These are phyloP conservation scores for Cercophora sp. DNA, from an alignment of 495 filamentous ascomycete genomes.

Conservation along the genomic window DNA sequence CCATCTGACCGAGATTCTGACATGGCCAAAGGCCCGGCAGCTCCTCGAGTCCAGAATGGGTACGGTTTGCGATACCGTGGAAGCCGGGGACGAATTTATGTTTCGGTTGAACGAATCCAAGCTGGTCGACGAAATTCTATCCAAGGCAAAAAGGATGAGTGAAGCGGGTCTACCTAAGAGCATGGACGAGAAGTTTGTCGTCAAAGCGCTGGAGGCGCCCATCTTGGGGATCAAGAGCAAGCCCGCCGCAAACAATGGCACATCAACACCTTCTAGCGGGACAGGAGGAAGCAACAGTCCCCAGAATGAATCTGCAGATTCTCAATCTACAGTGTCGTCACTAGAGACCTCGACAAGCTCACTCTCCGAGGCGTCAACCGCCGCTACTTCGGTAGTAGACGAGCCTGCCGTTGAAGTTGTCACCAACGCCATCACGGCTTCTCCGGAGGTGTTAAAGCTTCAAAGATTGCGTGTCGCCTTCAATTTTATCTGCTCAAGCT, in stretches of 20 bases:
- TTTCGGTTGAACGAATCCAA: conserved; percentile 70
- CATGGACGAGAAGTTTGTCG: conserved; percentile 82
- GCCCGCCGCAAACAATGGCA: conserved; percentile 31
- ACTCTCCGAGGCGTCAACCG: conserved; percentile 39
- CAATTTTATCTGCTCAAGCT: conserved; percentile 70
- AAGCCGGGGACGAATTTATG: conserved; percentile 77
- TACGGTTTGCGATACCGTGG: conserved; percentile 70
- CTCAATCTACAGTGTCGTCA: conserved; percentile 33
- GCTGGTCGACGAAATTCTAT: conserved; percentile 60
- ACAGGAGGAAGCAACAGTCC: conserved; percentile 22
- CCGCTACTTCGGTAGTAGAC: conserved; percentile 39
- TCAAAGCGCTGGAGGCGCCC: conserved; percentile 69
- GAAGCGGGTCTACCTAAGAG: conserved; percentile 64
- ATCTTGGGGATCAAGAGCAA: conserved; percentile 56
- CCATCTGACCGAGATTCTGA: conserved; percentile 56
- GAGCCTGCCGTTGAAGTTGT: conserved; percentile 25
- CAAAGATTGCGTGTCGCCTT: conserved; percentile 72
- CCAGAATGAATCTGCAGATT: conserved; percentile 30
- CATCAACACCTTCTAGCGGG: conserved; percentile 21
- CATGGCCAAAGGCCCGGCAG: conserved; percentile 36
- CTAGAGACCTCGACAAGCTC: conserved; percentile 34
- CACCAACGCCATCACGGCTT: conserved; percentile 43
- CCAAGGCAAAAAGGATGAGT: conserved; percentile 69
- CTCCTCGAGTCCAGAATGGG: conserved; percentile 47
- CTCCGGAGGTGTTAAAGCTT: conserved; percentile 52